These are phyloP conservation scores for Kwoniella botswanensis DNA, from an alignment of 768 basidiomycete species.

Conservation along the genomic window DNA sequence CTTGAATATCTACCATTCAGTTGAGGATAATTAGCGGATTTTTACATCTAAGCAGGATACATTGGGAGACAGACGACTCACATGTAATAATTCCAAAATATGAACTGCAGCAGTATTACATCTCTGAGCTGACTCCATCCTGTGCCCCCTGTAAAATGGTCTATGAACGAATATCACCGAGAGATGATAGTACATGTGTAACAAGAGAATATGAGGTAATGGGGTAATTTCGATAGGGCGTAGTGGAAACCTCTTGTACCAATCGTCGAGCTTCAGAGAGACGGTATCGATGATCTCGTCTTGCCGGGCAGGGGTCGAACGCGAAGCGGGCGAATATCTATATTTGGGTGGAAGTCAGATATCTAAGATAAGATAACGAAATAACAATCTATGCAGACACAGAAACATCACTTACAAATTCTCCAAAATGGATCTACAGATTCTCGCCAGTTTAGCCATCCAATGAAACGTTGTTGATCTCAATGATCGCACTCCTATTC, in stretches of 20 bases:
- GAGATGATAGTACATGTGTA: conserved; percentile 32
- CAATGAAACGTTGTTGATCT: conserved; percentile 34
- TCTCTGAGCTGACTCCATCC: conserved; percentile 14
- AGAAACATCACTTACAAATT: conserved; percentile 7
- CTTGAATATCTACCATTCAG: conserved; percentile 26
- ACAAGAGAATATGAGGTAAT: conserved; percentile 26
- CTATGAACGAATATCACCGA: conserved; percentile 31
- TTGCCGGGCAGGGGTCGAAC: neutral
- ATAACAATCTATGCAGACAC: too few relatives aligned
- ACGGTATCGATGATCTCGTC: conserved; percentile 1
- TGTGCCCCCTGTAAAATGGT: conserved; percentile 27
- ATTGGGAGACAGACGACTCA: conserved; percentile 5
- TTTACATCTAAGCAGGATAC: too few relatives aligned
- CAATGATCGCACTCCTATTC: conserved; percentile 23
- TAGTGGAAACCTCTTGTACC: conserved; percentile 25
- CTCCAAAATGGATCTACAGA: conserved; percentile 23
- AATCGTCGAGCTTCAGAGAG: conserved; percentile 22
- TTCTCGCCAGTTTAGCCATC: conserved; percentile 23
- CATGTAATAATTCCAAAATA: conserved; percentile 25
- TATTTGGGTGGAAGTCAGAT: neutral
- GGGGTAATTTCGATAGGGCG: conserved; percentile 23
- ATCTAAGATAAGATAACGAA: too few relatives aligned
- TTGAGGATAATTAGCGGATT: neutral
- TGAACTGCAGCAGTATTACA: conserved; percentile 27
- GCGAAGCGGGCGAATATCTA: conserved; percentile 21